Evolutionary conservation across 2,329 filamentous ascomycete genomes (phyloP), one percentile per base, ranked within the genome.

Genomic region (Epichloe glyceriae): DNA sequence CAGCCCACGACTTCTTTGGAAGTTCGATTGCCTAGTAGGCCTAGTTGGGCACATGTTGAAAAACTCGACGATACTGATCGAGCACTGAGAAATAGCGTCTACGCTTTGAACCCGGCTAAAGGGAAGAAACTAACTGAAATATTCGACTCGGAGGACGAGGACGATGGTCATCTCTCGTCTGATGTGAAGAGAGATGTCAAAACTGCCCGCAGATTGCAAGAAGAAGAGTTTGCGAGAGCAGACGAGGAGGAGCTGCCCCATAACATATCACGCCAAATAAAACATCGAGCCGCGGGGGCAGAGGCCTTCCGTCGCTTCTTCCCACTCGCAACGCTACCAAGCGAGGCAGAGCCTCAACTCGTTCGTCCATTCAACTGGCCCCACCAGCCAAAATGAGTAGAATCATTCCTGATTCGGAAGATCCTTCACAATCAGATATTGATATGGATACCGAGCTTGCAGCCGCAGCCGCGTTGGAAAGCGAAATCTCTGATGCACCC

Each of bases 71-170:
- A 63, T 20, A 57, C 56, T 20, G 64, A 69, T 30, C 56, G 61
- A n/a, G 58, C 57, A 12, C 46, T 66, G 14, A 59, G 63, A 15
- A 60, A 58, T 8, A 81, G 74, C 64, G 66, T 73, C 47, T 76
- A 70, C 54, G 69, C 75, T 2, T 62, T 79, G 58, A 67, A 65
- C 38, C 52, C 67, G 67, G 74, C 55, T 61, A 67, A 49, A 75
- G 78, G 63, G 64, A 71, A 46, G 54, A 68, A 50, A 61, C 69
- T 34, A 10, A 50, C 39, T 3, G 65, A 72, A 64, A 75, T 54
- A 61, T 64, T 69, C 2, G 68, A 72, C 10, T 67, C 66, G 1
- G 65, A 70, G 2, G 65, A 67, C 0, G 67, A 70, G 0, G 61
- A 61, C 33, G 57, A 59, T 3, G 67, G 70, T 0, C 59, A 61